Percentiles rank a stretch among this genome's conserved stretches.
Conservation (phyloP, 2,329 filamentous ascomycete species). For the Colletotrichum nymphaeae region DNA sequence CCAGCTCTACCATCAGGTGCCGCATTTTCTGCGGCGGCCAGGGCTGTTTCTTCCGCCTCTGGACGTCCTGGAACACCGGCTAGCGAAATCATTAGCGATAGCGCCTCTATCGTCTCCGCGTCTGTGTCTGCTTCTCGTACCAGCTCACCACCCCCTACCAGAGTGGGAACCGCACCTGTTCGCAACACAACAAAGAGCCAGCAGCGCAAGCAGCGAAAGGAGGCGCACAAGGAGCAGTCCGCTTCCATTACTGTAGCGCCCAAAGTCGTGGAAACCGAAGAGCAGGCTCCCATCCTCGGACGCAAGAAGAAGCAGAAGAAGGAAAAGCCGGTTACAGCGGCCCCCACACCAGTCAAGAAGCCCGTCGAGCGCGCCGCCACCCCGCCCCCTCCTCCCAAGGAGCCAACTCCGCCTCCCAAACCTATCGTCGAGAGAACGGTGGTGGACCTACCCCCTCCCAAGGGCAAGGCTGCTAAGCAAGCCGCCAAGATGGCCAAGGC, state of each 20-base stretch:
- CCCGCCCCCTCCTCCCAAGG: slow-evolving; percentile 30
- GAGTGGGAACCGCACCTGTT: slow-evolving; percentile 76
- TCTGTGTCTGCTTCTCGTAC: slow-evolving; percentile 76
- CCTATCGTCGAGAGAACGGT: slow-evolving; percentile 40
- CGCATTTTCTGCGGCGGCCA: slow-evolving; percentile 45
- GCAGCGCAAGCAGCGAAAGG: slow-evolving; percentile 80
- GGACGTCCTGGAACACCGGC: slow-evolving; percentile 75
- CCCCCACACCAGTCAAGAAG: slow-evolving; percentile 37
- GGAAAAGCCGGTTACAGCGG: slow-evolving; percentile 59
- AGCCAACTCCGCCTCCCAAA: slow-evolving; percentile 24
- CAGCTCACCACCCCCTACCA: slow-evolving; percentile 72
- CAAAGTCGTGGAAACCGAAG: slow-evolving; percentile 64
- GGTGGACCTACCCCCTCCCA: slow-evolving; percentile 36
- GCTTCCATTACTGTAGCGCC: slow-evolving; percentile 62
- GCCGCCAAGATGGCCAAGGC: slow-evolving; percentile 37
- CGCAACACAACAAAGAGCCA: slow-evolving; percentile 81
- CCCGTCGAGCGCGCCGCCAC: slow-evolving; percentile 20
- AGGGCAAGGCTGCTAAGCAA: slow-evolving; percentile 38
- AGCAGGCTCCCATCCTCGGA: slow-evolving; percentile 78
- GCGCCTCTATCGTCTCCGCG: slow-evolving; percentile 77
- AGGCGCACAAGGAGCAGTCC: slow-evolving; percentile 73
- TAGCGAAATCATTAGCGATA: slow-evolving; percentile 82
- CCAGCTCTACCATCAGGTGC: slow-evolving; percentile 40
- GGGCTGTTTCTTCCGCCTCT: slow-evolving; percentile 58
- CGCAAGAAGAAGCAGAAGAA: slow-evolving; percentile 91